These are phyloP conservation scores for Mucuna pruriens DNA, from an alignment of 306 rosid genomes.

Conservation along the genomic window DNA sequence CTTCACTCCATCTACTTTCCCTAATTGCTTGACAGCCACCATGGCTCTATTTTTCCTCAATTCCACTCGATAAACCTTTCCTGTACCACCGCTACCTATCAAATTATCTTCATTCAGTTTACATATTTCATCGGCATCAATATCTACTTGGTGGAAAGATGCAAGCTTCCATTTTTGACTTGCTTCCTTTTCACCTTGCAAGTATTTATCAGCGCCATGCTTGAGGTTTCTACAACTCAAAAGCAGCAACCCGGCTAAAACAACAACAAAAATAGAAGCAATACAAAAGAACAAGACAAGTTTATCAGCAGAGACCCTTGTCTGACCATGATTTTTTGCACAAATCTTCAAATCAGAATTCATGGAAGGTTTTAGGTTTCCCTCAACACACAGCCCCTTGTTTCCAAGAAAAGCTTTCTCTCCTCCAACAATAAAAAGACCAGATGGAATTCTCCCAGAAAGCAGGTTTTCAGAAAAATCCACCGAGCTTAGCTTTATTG, in stretches of 20 bases:
- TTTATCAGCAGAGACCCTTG: conserved; percentile 48
- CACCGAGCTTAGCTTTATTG: conserved; percentile 75
- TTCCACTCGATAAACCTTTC: conserved; percentile 83
- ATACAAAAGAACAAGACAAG: conserved; percentile 52
- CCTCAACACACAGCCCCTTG: conserved; percentile 71
- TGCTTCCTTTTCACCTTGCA: conserved; percentile 48
- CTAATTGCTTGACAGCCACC: conserved; percentile 84
- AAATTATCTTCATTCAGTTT: conserved; percentile 70
- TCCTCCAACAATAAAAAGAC: conserved; percentile 74
- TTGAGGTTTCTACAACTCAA: conserved; percentile 58
- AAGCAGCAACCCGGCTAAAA: conserved; percentile 57
- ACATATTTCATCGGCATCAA: conserved; percentile 77
- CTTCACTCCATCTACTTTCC: conserved; percentile 70
- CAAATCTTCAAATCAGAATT: conserved; percentile 63
- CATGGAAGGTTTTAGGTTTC: conserved; percentile 39
- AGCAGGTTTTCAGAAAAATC: conserved; percentile 82
- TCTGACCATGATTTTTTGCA: conserved; percentile 41
- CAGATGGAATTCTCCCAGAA: conserved; percentile 73
- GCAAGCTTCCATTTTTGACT: conserved; percentile 74
- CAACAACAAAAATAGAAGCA: conserved; percentile 51
- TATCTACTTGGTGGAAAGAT: conserved; percentile 76
- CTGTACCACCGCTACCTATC: conserved; percentile 90
- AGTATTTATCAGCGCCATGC: conserved; percentile 40
- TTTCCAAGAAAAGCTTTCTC: conserved; percentile 73
- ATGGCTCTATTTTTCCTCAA: conserved; percentile 55